Conservation (phyloP, 2,329 filamentous ascomycete species). For the Hortaea werneckii region DNA sequence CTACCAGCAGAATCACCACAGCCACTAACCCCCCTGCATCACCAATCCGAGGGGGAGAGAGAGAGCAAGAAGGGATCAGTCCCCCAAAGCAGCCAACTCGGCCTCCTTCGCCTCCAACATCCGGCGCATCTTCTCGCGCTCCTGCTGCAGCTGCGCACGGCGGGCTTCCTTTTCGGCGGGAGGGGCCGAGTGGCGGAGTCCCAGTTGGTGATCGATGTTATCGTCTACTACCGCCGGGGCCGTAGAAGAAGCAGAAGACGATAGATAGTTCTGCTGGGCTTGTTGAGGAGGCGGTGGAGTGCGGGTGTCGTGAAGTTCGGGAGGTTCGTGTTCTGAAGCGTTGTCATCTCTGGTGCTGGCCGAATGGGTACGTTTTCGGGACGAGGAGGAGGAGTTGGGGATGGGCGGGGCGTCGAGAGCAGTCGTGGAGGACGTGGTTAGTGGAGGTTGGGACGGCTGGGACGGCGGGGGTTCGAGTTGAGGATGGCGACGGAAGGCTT, state of each 20-base stretch:
- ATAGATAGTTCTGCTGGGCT: no score
- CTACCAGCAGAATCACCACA: no score
- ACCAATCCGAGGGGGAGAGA: no score
- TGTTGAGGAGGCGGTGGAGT: no score
- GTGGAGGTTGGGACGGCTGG: no score
- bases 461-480: conserved; percentile 1
- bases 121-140: conserved; percentile 67
- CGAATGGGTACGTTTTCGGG: conserved; percentile 59
- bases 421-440: no score
- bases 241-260: no score
- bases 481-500: conserved; percentile 14
- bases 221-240: conserved; percentile 8
- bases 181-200: conserved; percentile 10
- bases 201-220: conserved; percentile 27
- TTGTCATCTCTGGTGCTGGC: conserved; percentile 18
- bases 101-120: conserved; percentile 63
- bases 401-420: not conserved
- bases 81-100: conserved; percentile 46
- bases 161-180: conserved; percentile 47
- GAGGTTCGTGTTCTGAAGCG: no score
- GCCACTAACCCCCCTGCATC: no score
- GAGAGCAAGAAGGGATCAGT: not conserved
- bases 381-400: conserved; percentile 13
- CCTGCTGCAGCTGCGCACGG: conserved; percentile 55
- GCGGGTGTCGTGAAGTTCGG: no score